Base-by-base conservation (phyloP, 2,329 filamentous ascomycete genomes). In the Diaporthe eres region DNA sequence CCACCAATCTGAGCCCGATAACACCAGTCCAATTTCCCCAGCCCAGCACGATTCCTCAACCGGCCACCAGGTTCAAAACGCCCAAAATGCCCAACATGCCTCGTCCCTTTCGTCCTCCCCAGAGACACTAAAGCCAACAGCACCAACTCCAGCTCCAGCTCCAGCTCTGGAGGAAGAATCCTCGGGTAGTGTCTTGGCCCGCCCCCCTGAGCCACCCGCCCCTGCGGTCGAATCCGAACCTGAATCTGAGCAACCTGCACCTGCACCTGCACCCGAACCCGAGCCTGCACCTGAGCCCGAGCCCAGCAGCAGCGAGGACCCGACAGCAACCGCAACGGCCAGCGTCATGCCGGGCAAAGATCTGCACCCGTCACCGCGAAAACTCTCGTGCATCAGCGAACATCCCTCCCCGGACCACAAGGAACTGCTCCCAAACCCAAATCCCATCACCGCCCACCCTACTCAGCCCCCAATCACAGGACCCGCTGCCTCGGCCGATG, bases 341-440 rank as follows among this genome's bases (percentile, higher is more conserved):
- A 65, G 42, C 58, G 67, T 65, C 74, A 74, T 68, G 76, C 76
- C 75, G 44, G 83, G 81, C 73, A 85, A 80, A 75, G 85, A 86
- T 85, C 84, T 81, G 78, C 84, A 74, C 51, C 57, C 77, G 44
- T 75, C 79, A 74, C 78, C 79, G 65, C 74, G 75, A 67, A 78
- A 80, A 77, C 81, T 84, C 37, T 81, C 82, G 61, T 82, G 81
- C 79, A 83, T 84, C 77, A 78, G 81, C 80, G 82, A 85, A 76
- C 78, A 82, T 74, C 78, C 82, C 63, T 78, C 77, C 68, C 76
- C 74, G 49, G 71, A 75, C 61, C 77, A 70, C 44, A 61, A 53
- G 71, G 74, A 53, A 39, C 47, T 9, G 42, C 7, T 47, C 47
- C n/a, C 71, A 37, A 71, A 37, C 39, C 31, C 37, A 65, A 57